These are phyloP conservation scores for Mimosa pudica DNA, from an alignment of 306 rosid species.

Conservation along the genomic window DNA sequence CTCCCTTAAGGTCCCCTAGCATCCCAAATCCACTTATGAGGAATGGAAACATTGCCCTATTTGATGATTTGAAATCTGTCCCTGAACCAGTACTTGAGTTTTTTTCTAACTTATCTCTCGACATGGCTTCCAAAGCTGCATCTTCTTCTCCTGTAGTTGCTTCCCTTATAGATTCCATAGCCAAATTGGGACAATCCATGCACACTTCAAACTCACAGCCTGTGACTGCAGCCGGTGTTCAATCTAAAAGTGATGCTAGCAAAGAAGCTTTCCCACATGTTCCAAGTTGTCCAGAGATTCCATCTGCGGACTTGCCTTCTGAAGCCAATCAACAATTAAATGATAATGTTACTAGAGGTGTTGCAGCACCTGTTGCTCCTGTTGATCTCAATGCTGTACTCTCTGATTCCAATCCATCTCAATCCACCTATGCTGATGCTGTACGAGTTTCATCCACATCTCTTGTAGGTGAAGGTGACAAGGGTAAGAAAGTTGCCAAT, in stretches of 20 bases:
- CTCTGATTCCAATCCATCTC: constrained; percentile 36
- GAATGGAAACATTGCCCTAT: constrained; percentile 9
- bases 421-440: constrained; percentile 14
- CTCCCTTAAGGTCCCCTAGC: constrained; percentile 47
- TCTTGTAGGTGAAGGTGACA: constrained; percentile 37
- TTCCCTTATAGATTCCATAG: constrained; percentile 48
- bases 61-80: constrained; percentile 51
- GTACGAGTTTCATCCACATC: constrained; percentile 34
- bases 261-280: constrained; percentile 27
- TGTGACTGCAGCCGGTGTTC: constrained; percentile 33
- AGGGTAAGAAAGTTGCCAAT: constrained; percentile 38
- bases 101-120: constrained; percentile 44
- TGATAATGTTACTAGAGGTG: constrained; percentile 37
- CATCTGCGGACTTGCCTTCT: constrained; percentile 32
- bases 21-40: constrained; percentile 23
- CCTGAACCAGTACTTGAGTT: constrained; percentile 56
- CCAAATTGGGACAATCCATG: constrained; percentile 42
- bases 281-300: constrained; percentile 32
- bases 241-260: constrained; percentile 32
- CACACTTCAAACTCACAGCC: neutral
- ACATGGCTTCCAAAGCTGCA: constrained; percentile 47
- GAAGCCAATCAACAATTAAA: constrained; percentile 35
- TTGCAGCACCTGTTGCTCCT: constrained; percentile 21
- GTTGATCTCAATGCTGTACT: constrained; percentile 70
- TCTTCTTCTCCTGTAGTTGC: constrained; percentile 50